Percentiles rank a stretch among this genome's conserved stretches.
Conservation (phyloP, 169 alveolate genomes). For the Blepharisma undulans region DNA sequence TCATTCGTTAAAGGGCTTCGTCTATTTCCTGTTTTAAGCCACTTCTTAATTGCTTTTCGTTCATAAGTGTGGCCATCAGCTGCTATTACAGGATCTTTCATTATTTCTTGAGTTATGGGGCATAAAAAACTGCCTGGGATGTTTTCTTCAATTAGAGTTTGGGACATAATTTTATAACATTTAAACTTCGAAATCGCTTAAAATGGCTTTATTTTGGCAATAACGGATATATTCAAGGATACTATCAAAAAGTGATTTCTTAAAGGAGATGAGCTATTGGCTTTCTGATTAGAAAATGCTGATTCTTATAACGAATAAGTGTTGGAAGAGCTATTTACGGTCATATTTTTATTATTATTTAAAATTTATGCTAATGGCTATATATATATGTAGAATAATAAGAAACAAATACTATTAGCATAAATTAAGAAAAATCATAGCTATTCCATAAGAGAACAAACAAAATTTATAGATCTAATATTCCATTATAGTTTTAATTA, state of each 20-base stretch:
- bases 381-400: neutral
- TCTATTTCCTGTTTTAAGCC: slow-evolving; percentile 53
- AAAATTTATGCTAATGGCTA: neutral
- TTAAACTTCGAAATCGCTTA: neutral
- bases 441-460: neutral
- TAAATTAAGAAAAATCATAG: too few species aligned
- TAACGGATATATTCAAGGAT: neutral
- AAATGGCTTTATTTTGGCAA: neutral
- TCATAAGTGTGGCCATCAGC: slow-evolving; percentile 64
- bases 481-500: neutral
- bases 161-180: neutral
- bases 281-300: neutral
- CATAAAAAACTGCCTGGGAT: slow-evolving; percentile 42
- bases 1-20: slow-evolving; percentile 20
- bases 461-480: neutral
- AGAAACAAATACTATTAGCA: neutral
- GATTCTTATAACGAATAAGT: too few species aligned
- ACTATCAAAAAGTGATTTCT: neutral
- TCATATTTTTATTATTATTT: neutral
- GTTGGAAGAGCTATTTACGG: neutral
- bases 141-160: neutral
- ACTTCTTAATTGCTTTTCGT: slow-evolving; percentile 47
- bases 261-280: neutral
- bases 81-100: slow-evolving; percentile 58
- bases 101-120: slow-evolving; percentile 56